Conservation (phyloP, 2,329 filamentous ascomycete species). For the Rutstroemia sp. region DNA sequence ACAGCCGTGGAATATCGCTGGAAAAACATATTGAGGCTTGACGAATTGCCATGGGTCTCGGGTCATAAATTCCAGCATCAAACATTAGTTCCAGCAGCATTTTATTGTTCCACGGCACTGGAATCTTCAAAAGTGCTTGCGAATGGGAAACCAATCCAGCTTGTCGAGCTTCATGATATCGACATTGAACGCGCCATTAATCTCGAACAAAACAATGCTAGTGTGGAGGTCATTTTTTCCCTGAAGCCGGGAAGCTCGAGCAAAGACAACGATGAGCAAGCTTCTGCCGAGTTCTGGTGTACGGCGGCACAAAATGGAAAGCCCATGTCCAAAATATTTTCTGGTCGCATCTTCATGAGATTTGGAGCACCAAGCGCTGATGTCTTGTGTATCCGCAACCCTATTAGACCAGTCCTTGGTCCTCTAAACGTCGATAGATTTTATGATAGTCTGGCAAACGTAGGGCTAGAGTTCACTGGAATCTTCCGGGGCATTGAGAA, state of each 20-base stretch:
- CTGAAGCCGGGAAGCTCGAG: background rate
- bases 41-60: constrained; percentile 26
- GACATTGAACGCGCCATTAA: constrained; percentile 13
- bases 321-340: background rate
- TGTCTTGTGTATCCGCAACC: background rate
- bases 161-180: constrained; percentile 25
- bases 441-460: constrained; percentile 10
- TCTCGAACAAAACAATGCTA: constrained; percentile 14
- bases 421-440: constrained; percentile 14
- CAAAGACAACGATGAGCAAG: background rate
- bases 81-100: constrained; percentile 27
- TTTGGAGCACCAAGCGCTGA: constrained; percentile 3
- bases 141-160: constrained; percentile 1
- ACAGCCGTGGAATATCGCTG: constrained; percentile 22
- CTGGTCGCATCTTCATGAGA: constrained; percentile 2
- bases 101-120: constrained; percentile 26
- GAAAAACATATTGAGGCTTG: constrained; percentile 23
- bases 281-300: constrained; percentile 3
- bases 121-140: constrained; percentile 22
- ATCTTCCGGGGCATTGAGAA: constrained; percentile 11
- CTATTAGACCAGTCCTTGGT: background rate
- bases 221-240: constrained; percentile 14
- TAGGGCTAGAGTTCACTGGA: constrained; percentile 17
- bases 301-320: background rate
- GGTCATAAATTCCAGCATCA: constrained; percentile 23